Conservation (phyloP, 306 rosid genomes). For the Geum urbanum region DNA sequence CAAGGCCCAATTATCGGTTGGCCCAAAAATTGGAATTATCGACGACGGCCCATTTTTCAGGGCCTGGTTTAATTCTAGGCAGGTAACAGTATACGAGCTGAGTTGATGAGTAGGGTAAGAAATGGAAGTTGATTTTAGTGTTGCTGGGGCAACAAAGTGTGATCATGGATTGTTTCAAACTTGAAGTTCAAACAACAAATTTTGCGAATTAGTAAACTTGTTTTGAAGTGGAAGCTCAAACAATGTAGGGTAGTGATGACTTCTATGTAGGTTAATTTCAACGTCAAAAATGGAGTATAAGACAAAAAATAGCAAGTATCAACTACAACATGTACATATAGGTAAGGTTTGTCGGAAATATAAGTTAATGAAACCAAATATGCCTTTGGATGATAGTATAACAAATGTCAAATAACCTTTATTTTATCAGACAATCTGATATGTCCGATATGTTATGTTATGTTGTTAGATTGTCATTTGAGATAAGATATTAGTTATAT, state of each 20-base stretch:
- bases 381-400: not conserved
- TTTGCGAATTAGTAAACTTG: no score
- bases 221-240: not conserved
- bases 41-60: not conserved
- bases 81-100: not conserved
- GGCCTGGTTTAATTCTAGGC: not conserved
- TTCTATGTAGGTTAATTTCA: rapidly evolving
- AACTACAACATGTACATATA: not conserved
- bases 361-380: rapidly evolving
- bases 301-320: not conserved
- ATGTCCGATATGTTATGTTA: no score
- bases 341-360: no score
- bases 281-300: not conserved
- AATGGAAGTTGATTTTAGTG: not conserved
- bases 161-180: not conserved
- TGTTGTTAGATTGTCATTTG: not conserved
- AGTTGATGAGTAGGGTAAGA: not conserved
- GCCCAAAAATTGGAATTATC: not conserved
- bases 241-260: no score
- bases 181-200: not conserved
- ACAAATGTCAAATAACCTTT: rapidly evolving
- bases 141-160: no score
- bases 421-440: not conserved
- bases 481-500: rapidly evolving
- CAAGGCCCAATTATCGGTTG: not conserved